Percentiles rank a stretch among this genome's conserved stretches.
Evolutionary conservation across 2,329 filamentous ascomycete genomes (phyloP).

Genomic region (Dryadomyces quercivorus): DNA sequence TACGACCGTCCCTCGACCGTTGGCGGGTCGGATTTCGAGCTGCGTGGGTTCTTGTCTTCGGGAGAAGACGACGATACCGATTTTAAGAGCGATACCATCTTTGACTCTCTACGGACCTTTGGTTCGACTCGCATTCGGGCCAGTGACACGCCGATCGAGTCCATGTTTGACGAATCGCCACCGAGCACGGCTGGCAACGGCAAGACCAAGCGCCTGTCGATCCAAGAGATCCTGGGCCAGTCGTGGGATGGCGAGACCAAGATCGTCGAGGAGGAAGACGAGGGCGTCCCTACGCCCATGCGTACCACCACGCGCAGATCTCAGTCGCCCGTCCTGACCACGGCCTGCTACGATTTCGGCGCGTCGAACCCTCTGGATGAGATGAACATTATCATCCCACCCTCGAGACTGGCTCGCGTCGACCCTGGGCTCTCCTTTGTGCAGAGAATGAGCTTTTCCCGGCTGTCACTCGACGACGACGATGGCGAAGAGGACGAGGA

Average conservation of each 20-base stretch:
- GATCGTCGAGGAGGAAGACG: constrained; percentile 54
- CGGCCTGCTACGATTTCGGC: not conserved
- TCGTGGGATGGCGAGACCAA: constrained; percentile 42
- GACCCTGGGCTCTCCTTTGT: constrained; percentile 19
- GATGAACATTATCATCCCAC: not conserved
- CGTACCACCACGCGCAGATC: constrained; percentile 12
- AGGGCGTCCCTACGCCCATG: constrained; percentile 34
- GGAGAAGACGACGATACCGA: constrained; percentile 70
- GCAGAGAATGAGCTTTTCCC: constrained; percentile 28
- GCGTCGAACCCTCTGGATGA: not conserved
- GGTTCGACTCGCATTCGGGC: constrained; percentile 55
- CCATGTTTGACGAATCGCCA: constrained; percentile 71
- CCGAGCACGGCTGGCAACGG: constrained; percentile 41
- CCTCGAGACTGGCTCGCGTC: not conserved
- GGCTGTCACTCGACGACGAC: constrained; percentile 47
- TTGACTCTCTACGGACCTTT: constrained; percentile 62
- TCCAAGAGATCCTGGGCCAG: constrained; percentile 45
- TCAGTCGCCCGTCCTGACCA: not conserved
- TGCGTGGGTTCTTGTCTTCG: constrained; percentile 45
- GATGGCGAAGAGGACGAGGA: constrained; percentile 51
- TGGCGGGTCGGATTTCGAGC: constrained; percentile 55
- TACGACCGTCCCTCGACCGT: constrained; percentile 50
- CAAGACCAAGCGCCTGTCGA: constrained; percentile 43
- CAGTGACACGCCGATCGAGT: constrained; percentile 61
- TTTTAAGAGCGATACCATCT: constrained; percentile 64